Evolutionary conservation across 2,329 filamentous ascomycete genomes (phyloP), one percentile per base, ranked within the genome.

Genomic region (Emmonsia crescens): DNA sequence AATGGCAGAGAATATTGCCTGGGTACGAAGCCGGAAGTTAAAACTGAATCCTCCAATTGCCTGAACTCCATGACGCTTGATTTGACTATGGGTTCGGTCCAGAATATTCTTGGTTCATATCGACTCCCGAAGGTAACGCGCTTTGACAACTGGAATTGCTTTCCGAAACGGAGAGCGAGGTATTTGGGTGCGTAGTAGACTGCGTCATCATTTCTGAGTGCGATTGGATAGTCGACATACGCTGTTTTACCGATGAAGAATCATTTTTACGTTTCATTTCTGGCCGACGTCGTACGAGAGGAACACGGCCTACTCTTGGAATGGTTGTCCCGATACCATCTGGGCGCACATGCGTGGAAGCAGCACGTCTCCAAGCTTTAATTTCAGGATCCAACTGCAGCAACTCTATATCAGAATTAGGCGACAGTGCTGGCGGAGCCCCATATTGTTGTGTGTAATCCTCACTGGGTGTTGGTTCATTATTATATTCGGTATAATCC

Each of bases 181-280:
- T 49, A n/a, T 40, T 24, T 51, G 44, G 27, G 21, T 36, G 24
- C 6, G 29, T 21, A 49, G 44, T 2, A 40, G 24, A 5, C 29
- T 44, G 56, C 16, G 24, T 29, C 33, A 12, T 16, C 24, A 19
- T 46, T 44, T 58, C 38, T 29, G 24, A 46, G 9, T 58, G 33
- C 10, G 56, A 12, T 36, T 51, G 57, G 8, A 27, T 49, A 14
- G 31, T 59, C 24, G 57, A 19, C 5, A 38, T 1, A 4, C 48
- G 29, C 9, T 49, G 44, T 36, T 36, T 48, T 14, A 19, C n/a
- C 24, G 38, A 44, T 9, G 38, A 46, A 24, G 38, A 31, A 24
- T 44, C 27, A 24, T 33, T 57, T 46, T 44, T 57, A 3, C 55
- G 24, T 57, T 44, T 57, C 55, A 57, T 46, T 57, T 57, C 38